Conservation (phyloP, 441 rosid genomes). For the Isatis lusitanica region DNA sequence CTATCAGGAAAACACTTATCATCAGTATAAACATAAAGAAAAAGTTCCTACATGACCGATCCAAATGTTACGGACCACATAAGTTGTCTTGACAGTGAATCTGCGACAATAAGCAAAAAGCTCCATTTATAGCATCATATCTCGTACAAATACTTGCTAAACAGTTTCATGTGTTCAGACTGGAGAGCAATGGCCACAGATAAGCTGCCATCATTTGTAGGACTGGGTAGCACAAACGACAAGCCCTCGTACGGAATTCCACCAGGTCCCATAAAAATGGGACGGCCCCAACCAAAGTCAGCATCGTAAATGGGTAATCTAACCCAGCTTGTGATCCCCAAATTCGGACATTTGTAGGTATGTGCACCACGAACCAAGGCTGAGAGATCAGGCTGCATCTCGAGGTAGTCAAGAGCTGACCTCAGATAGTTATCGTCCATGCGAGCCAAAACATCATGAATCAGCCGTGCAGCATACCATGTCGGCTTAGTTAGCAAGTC, state of each 20-base stretch:
- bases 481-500: constrained; percentile 73
- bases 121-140: constrained; percentile 18
- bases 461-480: constrained; percentile 83
- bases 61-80: constrained; percentile 31
- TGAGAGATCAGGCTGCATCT: constrained; percentile 85
- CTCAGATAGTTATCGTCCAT: constrained; percentile 84
- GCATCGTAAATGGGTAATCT: constrained; percentile 95
- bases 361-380: constrained; percentile 90
- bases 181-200: constrained; percentile 90
- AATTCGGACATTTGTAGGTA: constrained; percentile 84
- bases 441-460: constrained; percentile 72
- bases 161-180: constrained; percentile 80
- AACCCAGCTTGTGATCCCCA: constrained; percentile 94
- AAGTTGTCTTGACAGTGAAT: constrained; percentile 25
- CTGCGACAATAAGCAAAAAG: constrained; percentile 18
- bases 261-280: constrained; percentile 99
- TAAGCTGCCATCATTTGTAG: constrained; percentile 77
- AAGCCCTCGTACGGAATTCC: constrained; percentile 90
- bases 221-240: constrained; percentile 79
- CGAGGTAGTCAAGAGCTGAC: constrained; percentile 95
- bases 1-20: constrained; percentile 19
- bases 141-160: constrained; percentile 69
- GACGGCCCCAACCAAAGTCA: constrained; percentile 97
- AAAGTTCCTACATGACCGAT: constrained; percentile 20
- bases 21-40: constrained; percentile 25